phyloP scores from a whole-genome alignment of 441 rosid genomes.

The Geranium incanum region DNA sequence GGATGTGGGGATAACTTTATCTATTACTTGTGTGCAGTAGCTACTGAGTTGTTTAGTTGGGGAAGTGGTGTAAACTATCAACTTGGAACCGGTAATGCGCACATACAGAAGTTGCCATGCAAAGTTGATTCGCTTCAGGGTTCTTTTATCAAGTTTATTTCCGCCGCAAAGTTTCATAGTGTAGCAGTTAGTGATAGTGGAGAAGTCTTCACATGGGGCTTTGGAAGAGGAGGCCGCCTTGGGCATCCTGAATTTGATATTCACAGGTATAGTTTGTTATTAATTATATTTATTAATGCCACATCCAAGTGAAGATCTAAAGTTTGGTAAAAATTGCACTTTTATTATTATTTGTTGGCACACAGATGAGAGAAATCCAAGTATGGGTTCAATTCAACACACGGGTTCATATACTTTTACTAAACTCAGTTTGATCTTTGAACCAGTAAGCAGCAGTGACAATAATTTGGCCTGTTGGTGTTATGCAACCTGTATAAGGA shows the following conservation, averaged over 20 bases:
- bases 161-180: constrained; percentile 97
- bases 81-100: constrained; percentile 92
- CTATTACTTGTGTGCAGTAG: constrained; percentile 35
- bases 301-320: neutral
- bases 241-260: constrained; percentile 99
- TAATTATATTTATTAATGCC: neutral
- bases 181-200: constrained; percentile 68
- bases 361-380: neutral
- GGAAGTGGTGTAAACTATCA: constrained; percentile 98
- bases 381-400: neutral
- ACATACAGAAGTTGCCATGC: constrained; percentile 84
- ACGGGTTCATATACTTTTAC: neutral
- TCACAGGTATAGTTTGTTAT: constrained; percentile 53
- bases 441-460: neutral
- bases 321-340: neutral
- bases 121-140: constrained; percentile 90
- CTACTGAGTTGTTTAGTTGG: constrained; percentile 93
- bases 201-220: constrained; percentile 94
- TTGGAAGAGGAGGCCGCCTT: constrained; percentile 99
- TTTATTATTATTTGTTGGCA: neutral
- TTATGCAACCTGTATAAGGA: neutral
- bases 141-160: constrained; percentile 55
- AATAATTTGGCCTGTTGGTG: neutral
- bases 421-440: neutral
- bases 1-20: constrained; percentile 13